These are phyloP conservation scores for Davidsoniella australis DNA, from an alignment of 2,329 filamentous ascomycete genomes.

Conservation along the genomic window DNA sequence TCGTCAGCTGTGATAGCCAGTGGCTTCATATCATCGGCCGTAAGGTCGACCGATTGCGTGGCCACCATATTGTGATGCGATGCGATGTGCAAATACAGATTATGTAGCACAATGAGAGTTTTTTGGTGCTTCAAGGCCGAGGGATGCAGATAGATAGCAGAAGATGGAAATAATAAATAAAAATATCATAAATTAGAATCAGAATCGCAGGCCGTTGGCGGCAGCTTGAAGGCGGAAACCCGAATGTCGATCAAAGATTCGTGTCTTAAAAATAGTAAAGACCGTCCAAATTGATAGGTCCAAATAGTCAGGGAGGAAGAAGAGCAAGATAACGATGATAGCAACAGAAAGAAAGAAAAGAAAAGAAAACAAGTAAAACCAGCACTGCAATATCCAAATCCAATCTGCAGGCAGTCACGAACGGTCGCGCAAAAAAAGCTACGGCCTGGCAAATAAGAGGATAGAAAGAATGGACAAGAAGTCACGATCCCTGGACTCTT, in stretches of 20 bases:
- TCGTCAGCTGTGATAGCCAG: conserved; percentile 11
- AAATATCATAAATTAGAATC: too few species aligned
- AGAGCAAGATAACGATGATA: not conserved
- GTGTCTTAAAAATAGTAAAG: not conserved
- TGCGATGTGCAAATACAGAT: not conserved
- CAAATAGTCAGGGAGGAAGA: not conserved
- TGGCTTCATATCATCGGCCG: conserved; percentile 12
- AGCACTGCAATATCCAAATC: not conserved
- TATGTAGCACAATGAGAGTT: not conserved
- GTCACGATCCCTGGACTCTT: not conserved
- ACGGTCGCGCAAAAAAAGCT: too few species aligned
- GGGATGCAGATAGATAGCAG: not conserved
- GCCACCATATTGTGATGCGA: not conserved
- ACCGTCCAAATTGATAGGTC: not conserved
- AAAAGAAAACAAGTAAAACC: not conserved
- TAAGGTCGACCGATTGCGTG: conserved; percentile 1
- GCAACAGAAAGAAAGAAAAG: not conserved
- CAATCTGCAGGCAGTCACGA: too few species aligned
- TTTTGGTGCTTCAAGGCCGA: too few species aligned
- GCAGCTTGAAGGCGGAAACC: too few species aligned
- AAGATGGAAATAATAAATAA: not conserved
- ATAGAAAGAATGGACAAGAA: too few species aligned
- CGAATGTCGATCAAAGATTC: not conserved
- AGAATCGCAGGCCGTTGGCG: too few species aligned
- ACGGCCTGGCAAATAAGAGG: too few species aligned